Percentiles rank a stretch among this genome's conserved stretches.
phyloP scores from a whole-genome alignment of 2,329 filamentous ascomycete species.

The Arthrocladium fulminans region DNA sequence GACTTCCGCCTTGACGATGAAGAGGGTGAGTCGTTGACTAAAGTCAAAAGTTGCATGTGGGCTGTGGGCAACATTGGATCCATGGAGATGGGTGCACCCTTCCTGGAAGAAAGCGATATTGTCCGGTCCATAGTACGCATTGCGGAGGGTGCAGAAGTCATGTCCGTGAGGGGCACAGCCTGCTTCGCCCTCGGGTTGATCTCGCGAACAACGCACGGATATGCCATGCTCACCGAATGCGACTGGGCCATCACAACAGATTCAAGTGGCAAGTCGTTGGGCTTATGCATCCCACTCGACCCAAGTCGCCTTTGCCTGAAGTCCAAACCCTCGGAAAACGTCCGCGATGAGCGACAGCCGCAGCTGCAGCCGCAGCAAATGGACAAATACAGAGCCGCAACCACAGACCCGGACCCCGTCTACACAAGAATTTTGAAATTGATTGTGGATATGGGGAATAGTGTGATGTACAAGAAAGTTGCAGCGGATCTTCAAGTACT shows the following conservation, averaged over 20 bases:
- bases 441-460: constrained; percentile 82
- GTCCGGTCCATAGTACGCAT: constrained; percentile 81
- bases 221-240: constrained; percentile 79
- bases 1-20: constrained; percentile 79
- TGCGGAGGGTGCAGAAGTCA: constrained; percentile 75
- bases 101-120: constrained; percentile 82
- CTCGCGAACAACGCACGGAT: constrained; percentile 79
- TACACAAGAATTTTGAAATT: constrained; percentile 73
- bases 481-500: constrained; percentile 67
- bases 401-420: constrained; percentile 51
- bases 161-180: constrained; percentile 88
- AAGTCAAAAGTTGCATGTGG: constrained; percentile 96
- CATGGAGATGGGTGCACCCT: constrained; percentile 93
- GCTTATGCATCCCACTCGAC: constrained; percentile 75
- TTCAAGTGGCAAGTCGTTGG: constrained; percentile 69
- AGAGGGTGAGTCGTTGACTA: constrained; percentile 75
- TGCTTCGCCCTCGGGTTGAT: constrained; percentile 94
- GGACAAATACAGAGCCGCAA: constrained; percentile 48
- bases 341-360: constrained; percentile 31
- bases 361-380: constrained; percentile 36
- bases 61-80: constrained; percentile 96
- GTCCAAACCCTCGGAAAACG: constrained; percentile 14
- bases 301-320: constrained; percentile 66
- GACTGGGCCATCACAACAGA: constrained; percentile 92
- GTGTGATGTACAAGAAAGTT: constrained; percentile 81